Evolutionary conservation across 1,139 yeast species (phyloP).

Genomic region (Yamadazyma siamensis): DNA sequence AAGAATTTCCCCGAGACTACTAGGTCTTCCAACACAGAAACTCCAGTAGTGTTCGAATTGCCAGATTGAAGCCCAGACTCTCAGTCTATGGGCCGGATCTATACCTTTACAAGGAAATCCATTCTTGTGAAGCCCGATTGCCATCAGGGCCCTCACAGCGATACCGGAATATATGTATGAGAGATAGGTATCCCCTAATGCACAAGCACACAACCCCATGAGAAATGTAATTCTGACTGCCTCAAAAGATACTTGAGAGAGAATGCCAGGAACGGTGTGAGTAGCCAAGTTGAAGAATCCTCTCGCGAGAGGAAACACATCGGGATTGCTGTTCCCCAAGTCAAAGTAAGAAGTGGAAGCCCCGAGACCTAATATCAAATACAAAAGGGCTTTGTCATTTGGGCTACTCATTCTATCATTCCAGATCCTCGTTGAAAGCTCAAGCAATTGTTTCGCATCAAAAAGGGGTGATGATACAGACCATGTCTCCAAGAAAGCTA

Average conservation of each 20-base stretch:
- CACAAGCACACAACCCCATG: conserved; percentile 10
- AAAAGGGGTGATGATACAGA: conserved; percentile 9
- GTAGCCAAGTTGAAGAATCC: conserved; percentile 10
- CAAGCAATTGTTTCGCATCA: conserved; percentile 9
- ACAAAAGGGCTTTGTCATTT: conserved; percentile 10
- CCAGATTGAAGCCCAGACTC: not conserved
- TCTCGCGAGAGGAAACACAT: conserved; percentile 11
- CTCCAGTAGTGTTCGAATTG: not conserved
- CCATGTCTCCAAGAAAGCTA: conserved; percentile 12
- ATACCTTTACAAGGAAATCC: conserved; percentile 3
- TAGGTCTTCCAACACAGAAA: conserved; percentile 3
- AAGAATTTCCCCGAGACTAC: conserved; percentile 6
- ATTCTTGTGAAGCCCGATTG: conserved; percentile 12
- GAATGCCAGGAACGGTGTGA: conserved; percentile 10
- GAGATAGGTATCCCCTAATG: conserved; percentile 12
- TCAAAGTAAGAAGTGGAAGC: conserved; percentile 13
- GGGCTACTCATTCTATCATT: conserved; percentile 7
- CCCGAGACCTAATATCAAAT: conserved; percentile 9
- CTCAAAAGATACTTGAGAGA: conserved; percentile 11
- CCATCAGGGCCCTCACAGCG: conserved; percentile 11
- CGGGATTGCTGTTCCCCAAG: conserved; percentile 8
- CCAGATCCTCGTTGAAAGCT: conserved; percentile 10
- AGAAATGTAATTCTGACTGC: conserved; percentile 10
- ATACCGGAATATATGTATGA: conserved; percentile 11
- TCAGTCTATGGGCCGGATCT: not conserved